Evolutionary conservation across 1,139 yeast species (phyloP), one percentile per base, ranked within the genome.

Genomic region (Candida gigantensis): DNA sequence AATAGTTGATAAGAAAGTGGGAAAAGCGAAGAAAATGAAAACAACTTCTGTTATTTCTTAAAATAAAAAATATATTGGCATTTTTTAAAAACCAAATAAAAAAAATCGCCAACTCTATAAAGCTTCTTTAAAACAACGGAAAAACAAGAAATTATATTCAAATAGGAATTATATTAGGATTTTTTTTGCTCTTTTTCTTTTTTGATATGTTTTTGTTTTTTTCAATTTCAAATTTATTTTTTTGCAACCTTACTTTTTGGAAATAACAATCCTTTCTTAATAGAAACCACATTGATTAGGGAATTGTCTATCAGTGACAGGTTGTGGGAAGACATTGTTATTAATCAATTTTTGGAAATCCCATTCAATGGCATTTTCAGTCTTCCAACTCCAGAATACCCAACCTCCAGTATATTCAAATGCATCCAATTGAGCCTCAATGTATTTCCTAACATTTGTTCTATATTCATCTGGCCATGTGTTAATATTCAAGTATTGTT

Each of bases 351-450:
- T 81, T 36, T 97, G 97, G 74, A 90, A 83, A 63, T 87, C 95
- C 97, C 97, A 92, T 58, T 90, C 97, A 36, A 83, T 59, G 13
- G 94, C 78, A 50, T 65, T 61, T 59, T 92, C 97, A 20, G 95
- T 84, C 69, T 88, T 90, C 80, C 85, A 89, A 60, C 82, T 81
- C 98, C 97, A 92, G 70, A 84, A 86, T 42, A 89, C 72, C 89
- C 95, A 89, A 11, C 97, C 97, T 25, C 60, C 64, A 40, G 74
- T 73, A 50, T 72, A 72, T 50, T 82, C 88, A 53, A 73, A 88
- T 3, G 94, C 84, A 53, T 87, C 96, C 49, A 92, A 64, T 68
- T 92, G 97, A 20, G 96, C 96, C 62, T 90, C 97, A 41, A 90
- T 70, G 55, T 74, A 84, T 49, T 67, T 73, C 56, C 96, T 79